A percentile compares a stretch with the other conserved stretches of the same genome.
Conservation (phyloP, 2,329 filamentous ascomycete species). For the Paraphaeosphaeria minitans region DNA sequence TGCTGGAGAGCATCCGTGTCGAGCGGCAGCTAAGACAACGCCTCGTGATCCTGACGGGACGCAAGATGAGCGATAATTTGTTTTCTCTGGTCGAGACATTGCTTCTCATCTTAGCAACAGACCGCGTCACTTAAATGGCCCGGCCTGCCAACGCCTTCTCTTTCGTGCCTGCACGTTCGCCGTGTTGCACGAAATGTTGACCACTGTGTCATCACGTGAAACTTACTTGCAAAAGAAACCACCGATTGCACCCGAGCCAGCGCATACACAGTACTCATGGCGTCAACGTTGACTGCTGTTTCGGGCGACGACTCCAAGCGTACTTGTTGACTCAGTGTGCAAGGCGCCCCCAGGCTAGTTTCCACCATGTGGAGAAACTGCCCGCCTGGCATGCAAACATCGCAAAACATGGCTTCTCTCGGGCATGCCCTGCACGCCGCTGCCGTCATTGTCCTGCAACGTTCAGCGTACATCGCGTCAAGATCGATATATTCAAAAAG, state of each 20-base stretch:
- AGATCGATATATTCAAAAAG: neutral
- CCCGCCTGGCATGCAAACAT: neutral
- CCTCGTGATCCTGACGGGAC: constrained; percentile 1
- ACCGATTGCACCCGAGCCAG: neutral
- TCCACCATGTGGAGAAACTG: neutral
- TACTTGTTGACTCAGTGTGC: neutral
- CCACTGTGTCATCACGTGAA: neutral
- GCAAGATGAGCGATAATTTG: neutral
- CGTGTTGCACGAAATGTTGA: neutral
- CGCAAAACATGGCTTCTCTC: neutral
- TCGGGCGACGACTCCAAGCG: neutral
- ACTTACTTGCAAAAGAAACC: neutral
- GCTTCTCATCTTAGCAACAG: neutral
- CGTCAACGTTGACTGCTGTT: neutral
- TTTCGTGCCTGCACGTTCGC: neutral
- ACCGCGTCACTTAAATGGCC: neutral
- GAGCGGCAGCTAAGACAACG: constrained; percentile 3
- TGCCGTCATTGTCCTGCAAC: neutral
- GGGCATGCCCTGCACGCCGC: neutral
- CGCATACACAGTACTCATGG: neutral
- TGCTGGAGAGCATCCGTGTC: neutral
- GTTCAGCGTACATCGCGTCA: neutral
- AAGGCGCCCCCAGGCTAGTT: neutral
- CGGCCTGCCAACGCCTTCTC: neutral
- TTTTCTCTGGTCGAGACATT: neutral